Evolutionary conservation across 306 rosid species (phyloP).

Genomic region (Casuarina equisetifolia): DNA sequence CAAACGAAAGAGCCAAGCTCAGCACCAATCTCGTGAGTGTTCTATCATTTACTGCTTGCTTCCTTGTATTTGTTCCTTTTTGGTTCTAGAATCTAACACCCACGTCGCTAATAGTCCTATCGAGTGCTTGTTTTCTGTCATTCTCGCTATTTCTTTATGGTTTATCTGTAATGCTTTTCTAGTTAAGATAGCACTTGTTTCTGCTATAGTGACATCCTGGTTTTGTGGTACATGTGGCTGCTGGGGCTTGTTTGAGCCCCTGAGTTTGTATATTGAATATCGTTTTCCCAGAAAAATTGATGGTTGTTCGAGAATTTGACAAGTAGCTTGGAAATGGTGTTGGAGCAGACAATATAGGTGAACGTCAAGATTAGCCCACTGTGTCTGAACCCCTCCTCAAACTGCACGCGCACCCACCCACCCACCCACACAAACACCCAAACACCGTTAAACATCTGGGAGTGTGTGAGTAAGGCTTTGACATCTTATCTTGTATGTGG

Average conservation of each 20-base stretch:
- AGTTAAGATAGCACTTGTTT: background rate
- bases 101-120: background rate
- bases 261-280: background rate
- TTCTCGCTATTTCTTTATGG: background rate
- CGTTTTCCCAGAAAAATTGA: background rate
- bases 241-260: background rate
- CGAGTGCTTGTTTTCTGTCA: background rate
- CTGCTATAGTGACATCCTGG: background rate
- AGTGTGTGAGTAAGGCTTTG: background rate
- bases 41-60: constrained; percentile 24
- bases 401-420: background rate
- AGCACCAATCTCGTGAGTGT: constrained; percentile 34
- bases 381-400: background rate
- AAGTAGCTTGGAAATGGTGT: background rate
- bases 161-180: background rate
- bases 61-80: constrained; percentile 3
- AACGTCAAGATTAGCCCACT: no score
- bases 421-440: background rate
- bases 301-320: background rate
- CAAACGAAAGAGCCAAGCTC: constrained; percentile 26
- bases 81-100: background rate
- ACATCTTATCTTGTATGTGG: background rate
- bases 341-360: no score
- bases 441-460: background rate
- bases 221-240: background rate